Base-by-base conservation (phyloP, 1,139 yeast species). In the Protomyces inouyei region DNA sequence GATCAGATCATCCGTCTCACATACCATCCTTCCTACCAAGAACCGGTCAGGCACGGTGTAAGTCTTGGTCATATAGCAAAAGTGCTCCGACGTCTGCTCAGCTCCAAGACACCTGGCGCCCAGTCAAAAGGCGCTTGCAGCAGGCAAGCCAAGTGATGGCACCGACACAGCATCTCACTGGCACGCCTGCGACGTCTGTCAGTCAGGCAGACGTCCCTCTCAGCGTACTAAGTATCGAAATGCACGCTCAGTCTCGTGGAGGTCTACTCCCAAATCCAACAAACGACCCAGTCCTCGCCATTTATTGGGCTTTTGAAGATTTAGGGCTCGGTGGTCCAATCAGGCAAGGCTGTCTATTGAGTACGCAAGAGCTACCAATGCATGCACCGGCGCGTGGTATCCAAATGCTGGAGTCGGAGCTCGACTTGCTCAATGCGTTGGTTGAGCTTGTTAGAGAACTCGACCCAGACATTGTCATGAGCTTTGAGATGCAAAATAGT, bases 401-500 rank as follows among this genome's bases (percentile, higher is more conserved):
- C 18, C 28, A 25, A n/a, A 5, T 36, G 6, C 54, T 60, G 66
- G 76, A 76, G 1, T 74, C 76, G 18, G 97, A 92, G 71, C 67
- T 75, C 2, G 83, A 79, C 3, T 78, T 88, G 82, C 72, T 91
- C 2, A 76, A 79, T 6, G 79, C 79, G 8, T 76, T 92, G 6
- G 75, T 85, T 0, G 77, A 80, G 1, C 67, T 87, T n/a, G 85
- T 89, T 0, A 80, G 84, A 35, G 70, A 77, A 2, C 79, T 84
- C 64, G 98, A 93, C 72, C 98, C 98, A 0, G 98, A 93, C 73
- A 83, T 93, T 48, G 72, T 95, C 6, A 80, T 90, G 0, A 98
- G 98, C 0, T 93, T 82, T 73, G 98, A 93, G 71, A 81, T 90
- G 9, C 88, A 90, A 70, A 77, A 86, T 1, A 71, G 82, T 0